Conservation (phyloP, 148 eudicot species). For the Chenopodium formosanum region DNA sequence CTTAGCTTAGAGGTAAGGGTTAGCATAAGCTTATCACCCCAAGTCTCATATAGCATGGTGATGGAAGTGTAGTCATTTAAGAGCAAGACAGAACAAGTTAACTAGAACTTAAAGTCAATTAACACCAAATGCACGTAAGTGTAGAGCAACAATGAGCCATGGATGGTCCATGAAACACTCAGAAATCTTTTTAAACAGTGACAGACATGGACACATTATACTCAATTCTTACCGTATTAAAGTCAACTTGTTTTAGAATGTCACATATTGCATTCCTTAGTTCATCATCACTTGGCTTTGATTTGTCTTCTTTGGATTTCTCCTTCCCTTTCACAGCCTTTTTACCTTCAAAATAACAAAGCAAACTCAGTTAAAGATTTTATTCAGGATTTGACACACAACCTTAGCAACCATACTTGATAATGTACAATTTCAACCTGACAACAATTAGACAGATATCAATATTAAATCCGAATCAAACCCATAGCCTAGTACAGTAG, state of each 20-base stretch:
- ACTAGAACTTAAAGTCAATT: neutral
- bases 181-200: neutral
- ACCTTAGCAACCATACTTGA: neutral
- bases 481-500: neutral
- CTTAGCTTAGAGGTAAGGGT: neutral
- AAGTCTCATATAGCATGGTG: neutral
- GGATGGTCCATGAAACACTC: neutral
- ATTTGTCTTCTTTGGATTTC: slow-evolving; percentile 58
- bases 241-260: slow-evolving; percentile 89
- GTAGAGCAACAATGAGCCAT: neutral
- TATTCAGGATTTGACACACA: neutral
- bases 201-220: neutral
- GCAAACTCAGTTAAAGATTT: slow-evolving; percentile 1
- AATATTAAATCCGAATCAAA: neutral
- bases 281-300: slow-evolving; percentile 70
- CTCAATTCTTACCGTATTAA: slow-evolving; percentile 72
- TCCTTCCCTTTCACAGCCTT: slow-evolving; percentile 60
- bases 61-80: neutral
- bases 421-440: neutral
- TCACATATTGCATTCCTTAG: slow-evolving; percentile 69
- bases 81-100: neutral
- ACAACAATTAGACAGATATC: neutral
- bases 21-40: neutral
- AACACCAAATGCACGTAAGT: neutral
- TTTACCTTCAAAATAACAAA: slow-evolving; percentile 44